Conservation (phyloP, 495 filamentous ascomycete genomes). For the Bacidia gigantensis region DNA sequence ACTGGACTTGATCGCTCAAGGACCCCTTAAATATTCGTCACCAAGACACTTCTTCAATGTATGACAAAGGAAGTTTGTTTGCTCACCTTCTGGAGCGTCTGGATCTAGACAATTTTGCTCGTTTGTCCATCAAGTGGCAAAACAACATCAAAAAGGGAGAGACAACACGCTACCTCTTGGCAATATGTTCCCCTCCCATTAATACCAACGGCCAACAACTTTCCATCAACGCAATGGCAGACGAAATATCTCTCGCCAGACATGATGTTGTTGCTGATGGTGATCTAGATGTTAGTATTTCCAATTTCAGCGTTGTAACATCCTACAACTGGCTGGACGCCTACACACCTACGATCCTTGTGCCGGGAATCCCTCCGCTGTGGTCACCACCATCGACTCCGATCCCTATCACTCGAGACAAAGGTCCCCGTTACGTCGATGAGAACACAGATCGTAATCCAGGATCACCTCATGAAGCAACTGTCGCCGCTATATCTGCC, state of each 20-base stretch:
- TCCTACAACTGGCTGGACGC: conserved; percentile 11
- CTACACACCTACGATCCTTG: conserved; percentile 6
- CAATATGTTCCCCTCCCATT: too few species aligned
- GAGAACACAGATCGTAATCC: conserved; percentile 4
- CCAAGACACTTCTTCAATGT: too few species aligned
- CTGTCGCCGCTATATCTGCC: not conserved
- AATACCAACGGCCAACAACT: too few species aligned
- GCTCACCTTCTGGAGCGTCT: too few species aligned
- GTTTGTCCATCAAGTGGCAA: too few species aligned
- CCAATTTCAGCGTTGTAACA: conserved; percentile 2
- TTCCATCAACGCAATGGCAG: too few species aligned
- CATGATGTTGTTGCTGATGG: not conserved
- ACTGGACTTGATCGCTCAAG: too few species aligned
- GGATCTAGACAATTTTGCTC: too few species aligned
- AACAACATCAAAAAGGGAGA: too few species aligned
- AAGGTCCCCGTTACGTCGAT: not conserved
- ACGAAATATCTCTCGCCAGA: not conserved
- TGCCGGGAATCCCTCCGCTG: conserved; percentile 9
- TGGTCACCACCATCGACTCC: not conserved
- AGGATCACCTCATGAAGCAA: not conserved
- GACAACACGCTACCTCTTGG: too few species aligned
- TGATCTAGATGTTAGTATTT: not conserved
- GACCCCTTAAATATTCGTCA: too few species aligned
- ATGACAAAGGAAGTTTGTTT: too few species aligned
- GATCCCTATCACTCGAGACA: not conserved